Percentiles rank a stretch among this genome's conserved stretches.
phyloP scores from a whole-genome alignment of 805 yeast genomes.

The Wickerhamiella lipophila region DNA sequence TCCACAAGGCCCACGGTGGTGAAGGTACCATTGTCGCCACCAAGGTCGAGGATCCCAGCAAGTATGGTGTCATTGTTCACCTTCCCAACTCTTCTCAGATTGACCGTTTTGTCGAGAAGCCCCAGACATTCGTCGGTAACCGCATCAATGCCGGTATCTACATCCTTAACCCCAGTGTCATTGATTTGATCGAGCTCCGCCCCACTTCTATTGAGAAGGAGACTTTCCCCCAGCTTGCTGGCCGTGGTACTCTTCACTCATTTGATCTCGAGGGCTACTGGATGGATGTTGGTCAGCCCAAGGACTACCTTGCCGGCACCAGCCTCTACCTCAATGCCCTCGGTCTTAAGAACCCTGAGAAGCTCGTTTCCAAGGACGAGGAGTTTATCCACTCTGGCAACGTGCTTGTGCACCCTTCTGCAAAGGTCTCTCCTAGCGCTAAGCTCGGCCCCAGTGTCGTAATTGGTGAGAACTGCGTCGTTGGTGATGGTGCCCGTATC shows the following conservation, averaged over 20 bases:
- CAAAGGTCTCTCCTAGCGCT: constrained; percentile 82
- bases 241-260: constrained; percentile 76
- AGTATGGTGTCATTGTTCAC: constrained; percentile 99
- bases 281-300: constrained; percentile 99
- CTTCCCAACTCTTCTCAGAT: constrained; percentile 88
- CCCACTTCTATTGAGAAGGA: constrained; percentile 99
- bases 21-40: constrained; percentile 98
- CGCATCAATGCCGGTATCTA: constrained; percentile 99
- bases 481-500: constrained; percentile 98
- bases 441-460: constrained; percentile 97
- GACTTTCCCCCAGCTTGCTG: constrained; percentile 94
- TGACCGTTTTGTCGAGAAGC: constrained; percentile 98
- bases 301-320: constrained; percentile 96
- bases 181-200: constrained; percentile 90
- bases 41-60: constrained; percentile 98
- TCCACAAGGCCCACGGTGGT: constrained; percentile 94
- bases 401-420: constrained; percentile 89
- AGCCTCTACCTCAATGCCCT: constrained; percentile 79
- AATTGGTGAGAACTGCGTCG: constrained; percentile 88
- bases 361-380: constrained; percentile 48
- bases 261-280: constrained; percentile 98
- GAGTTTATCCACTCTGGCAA: constrained; percentile 77
- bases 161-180: constrained; percentile 93
- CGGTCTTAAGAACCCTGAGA: constrained; percentile 63
- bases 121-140: constrained; percentile 98